These are phyloP conservation scores for Septoria petroselini DNA, from an alignment of 2,329 filamentous ascomycete species.

Conservation along the genomic window DNA sequence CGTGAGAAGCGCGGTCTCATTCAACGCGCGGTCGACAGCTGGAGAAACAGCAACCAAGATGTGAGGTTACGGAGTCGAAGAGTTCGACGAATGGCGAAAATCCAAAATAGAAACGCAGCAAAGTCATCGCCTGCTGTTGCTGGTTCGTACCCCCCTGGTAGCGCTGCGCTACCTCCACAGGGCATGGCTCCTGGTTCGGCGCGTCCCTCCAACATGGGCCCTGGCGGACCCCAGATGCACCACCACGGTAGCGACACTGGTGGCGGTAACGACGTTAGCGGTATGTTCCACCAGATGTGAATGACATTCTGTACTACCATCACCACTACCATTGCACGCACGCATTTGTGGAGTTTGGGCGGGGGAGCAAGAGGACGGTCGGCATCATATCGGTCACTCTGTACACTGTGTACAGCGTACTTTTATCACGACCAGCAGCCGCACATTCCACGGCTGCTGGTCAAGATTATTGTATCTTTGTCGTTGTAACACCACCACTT, in stretches of 20 bases:
- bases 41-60: constrained; percentile 98
- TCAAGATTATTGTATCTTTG: constrained; percentile 31
- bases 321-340: constrained; percentile 23
- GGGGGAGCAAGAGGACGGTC: constrained; percentile 22
- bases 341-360: constrained; percentile 23
- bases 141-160: constrained; percentile 61
- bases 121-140: constrained; percentile 26
- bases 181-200: constrained; percentile 56
- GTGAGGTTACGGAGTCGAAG: constrained; percentile 83
- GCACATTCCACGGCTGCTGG: constrained; percentile 16
- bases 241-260: constrained; percentile 69
- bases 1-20: constrained; percentile 93
- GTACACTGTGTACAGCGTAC: constrained; percentile 32
- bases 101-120: constrained; percentile 64
- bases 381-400: constrained; percentile 25
- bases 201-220: constrained; percentile 62
- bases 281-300: constrained; percentile 97
- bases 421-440: constrained; percentile 19
- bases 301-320: constrained; percentile 43
- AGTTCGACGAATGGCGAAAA: constrained; percentile 93
- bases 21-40: constrained; percentile 95
- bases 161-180: constrained; percentile 59
- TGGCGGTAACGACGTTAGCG: constrained; percentile 72
- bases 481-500: constrained; percentile 22
- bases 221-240: constrained; percentile 53